Conservation (phyloP, 225 moss, liverwort and hornwort genomes). For the Pleurozium schreberi region DNA sequence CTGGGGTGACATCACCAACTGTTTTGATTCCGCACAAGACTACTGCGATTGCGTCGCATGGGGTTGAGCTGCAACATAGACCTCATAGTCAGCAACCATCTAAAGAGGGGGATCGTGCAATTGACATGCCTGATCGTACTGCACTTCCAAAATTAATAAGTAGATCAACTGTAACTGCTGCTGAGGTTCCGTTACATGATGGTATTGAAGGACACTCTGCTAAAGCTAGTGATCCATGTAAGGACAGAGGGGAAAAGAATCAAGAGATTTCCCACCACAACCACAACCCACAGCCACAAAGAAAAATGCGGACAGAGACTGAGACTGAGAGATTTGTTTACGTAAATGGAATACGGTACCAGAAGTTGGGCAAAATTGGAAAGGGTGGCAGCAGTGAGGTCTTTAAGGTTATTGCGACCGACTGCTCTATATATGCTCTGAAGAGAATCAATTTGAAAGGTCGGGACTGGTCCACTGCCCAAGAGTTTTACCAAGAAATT, state of each 20-base stretch:
- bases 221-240: constrained; percentile 15
- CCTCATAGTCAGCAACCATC: not conserved
- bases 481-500: constrained; percentile 89
- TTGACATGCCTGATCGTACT: constrained; percentile 9
- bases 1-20: constrained; percentile 20
- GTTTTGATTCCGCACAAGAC: not conserved
- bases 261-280: constrained; percentile 10
- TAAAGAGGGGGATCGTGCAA: constrained; percentile 20
- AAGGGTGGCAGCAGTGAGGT: constrained; percentile 99
- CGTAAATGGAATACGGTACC: constrained; percentile 69
- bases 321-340: constrained; percentile 70
- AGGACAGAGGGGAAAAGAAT: constrained; percentile 21
- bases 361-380: constrained; percentile 83
- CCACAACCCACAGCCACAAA: constrained; percentile 7
- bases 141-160: not conserved
- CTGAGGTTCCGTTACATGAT: constrained; percentile 19
- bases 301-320: constrained; percentile 24
- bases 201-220: constrained; percentile 11
- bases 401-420: constrained; percentile 82
- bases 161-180: not conserved
- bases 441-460: constrained; percentile 85
- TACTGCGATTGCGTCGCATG: constrained; percentile 16
- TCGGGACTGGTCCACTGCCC: constrained; percentile 61
- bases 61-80: constrained; percentile 13
- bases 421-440: constrained; percentile 83